Evolutionary conservation across 768 basidiomycete genomes (phyloP), one percentile per base, ranked within the genome.

Genomic region (Tephrocybe sp.): DNA sequence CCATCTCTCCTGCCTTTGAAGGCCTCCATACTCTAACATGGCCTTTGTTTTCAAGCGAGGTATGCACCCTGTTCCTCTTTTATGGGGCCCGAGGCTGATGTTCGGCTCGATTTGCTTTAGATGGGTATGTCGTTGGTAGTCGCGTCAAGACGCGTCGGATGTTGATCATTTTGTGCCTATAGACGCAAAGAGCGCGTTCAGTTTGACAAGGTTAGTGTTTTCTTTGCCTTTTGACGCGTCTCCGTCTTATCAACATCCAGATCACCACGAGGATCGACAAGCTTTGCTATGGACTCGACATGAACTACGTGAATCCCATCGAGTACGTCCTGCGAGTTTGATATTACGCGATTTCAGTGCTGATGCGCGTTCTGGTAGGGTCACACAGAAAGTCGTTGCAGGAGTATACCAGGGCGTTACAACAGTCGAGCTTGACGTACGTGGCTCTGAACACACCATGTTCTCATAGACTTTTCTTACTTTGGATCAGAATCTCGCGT

Each of bases 401-500:
- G 95, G 94, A 57, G 92, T 97, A 17, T 97, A 97, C 65, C 86
- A 89, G 59, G 95, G 94, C 18, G 94, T 98, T 21, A 99, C 96
- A 0, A 99, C 97, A 3, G 89, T 91, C 53, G 97, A 99, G 70
- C 86, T 98, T 50, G 96, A 99, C 72, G 93, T 95, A 60, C 59
- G 90, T 74, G 6, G 23, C 18, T 47, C 28, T 36, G 34, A 8
- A 32, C 14, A 44, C 14, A 15, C 6, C 39, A n/a, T 6, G 47
- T 17, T 2, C 2, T 25, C 7, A 26, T 11, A 37, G 4, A 24
- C 21, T 48, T n/a, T 50, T 23, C 25, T 46, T 37, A 50, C 53
- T 23, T 23, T 7, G 20, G 23, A 9, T n/a, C 50, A 96, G 93
- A 98, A 97, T 68, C 86, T 98, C 34, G 95, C 95, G 0, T 88